Conservation (phyloP, 73 alveolate genomes). For the Strombidium stylifer region DNA sequence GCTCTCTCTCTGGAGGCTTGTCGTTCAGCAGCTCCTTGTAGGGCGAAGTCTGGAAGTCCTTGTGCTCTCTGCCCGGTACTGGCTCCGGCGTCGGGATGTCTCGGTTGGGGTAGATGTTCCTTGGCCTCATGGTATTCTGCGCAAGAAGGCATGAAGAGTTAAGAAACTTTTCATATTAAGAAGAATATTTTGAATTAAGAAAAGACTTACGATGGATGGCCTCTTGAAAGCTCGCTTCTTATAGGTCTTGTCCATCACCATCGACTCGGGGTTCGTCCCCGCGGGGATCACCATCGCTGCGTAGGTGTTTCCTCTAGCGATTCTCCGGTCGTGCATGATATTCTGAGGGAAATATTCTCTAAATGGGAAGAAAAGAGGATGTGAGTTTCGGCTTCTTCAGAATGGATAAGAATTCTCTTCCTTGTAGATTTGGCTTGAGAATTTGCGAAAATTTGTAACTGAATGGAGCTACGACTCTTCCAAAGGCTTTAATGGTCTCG, state of each 20-base stretch:
- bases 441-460: too few species aligned
- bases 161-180: conserved; percentile 7
- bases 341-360: conserved; percentile 17
- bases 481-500: too few species aligned
- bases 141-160: conserved; percentile 14
- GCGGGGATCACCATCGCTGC: conserved; percentile 28
- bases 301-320: conserved; percentile 14
- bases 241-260: conserved; percentile 15
- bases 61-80: conserved; percentile 60
- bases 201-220: not conserved
- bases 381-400: too few species aligned
- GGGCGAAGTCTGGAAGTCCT: conserved; percentile 62
- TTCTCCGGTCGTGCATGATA: conserved; percentile 15
- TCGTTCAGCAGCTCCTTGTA: conserved; percentile 53
- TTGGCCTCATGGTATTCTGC: conserved; percentile 5
- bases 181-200: too few species aligned
- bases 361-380: not conserved
- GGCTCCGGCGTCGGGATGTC: conserved; percentile 67
- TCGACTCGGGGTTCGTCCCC: conserved; percentile 17
- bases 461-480: too few species aligned
- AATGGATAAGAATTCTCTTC: too few species aligned
- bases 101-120: conserved; percentile 35
- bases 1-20: too few species aligned
- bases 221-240: conserved; percentile 14
- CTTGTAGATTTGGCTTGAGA: too few species aligned